Evolutionary conservation across 148 eudicot species (phyloP), one percentile per base, ranked within the genome.

Genomic region (Simmondsia chinensis): DNA sequence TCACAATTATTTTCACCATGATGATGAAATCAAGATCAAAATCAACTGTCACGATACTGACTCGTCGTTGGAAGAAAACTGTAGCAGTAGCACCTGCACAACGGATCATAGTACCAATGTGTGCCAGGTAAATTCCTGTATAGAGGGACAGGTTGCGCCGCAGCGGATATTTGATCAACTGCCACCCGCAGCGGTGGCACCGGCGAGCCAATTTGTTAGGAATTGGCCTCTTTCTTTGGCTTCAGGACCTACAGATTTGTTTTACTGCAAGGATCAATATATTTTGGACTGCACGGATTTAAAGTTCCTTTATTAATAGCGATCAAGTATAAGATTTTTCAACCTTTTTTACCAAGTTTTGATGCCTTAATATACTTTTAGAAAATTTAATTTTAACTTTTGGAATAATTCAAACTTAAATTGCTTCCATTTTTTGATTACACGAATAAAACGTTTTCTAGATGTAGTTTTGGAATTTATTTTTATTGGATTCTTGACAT

Each of bases 21-120:
- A 68, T 7, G 60, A 72, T 7, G 71, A 61, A 13, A n/a, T n/a
- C n/a, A 62, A 56, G 20, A 39, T 58, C 72, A 4, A 50, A 70
- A 6, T 64, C 72, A 0, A 63, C 53, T 9, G 26, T 69, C n/a
- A 76, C 83, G 0, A n/a, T n/a, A n/a, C n/a, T n/a, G n/a, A n/a
- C n/a, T n/a, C n/a, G n/a, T n/a, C n/a, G n/a, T n/a, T n/a, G n/a
- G 70, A 63, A 0, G 81, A 75, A 20, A 47, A 61, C 46, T 54
- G 68, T 49, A 39, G 61, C 7, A 47, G 63, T 19, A 48, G 62
- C 35, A 32, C 35, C 2, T n/a, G n/a, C n/a, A 60, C 32, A 32
- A 7, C 10, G n/a, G 40, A n/a, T n/a, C n/a, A n/a, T n/a, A n/a
- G 43, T 10, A 52, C n/a, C 2, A 10, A n/a, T 12, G 41, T 63